phyloP scores from a whole-genome alignment of 202 grass and related monocot species.

The Dendrocalamus latiflorus region DNA sequence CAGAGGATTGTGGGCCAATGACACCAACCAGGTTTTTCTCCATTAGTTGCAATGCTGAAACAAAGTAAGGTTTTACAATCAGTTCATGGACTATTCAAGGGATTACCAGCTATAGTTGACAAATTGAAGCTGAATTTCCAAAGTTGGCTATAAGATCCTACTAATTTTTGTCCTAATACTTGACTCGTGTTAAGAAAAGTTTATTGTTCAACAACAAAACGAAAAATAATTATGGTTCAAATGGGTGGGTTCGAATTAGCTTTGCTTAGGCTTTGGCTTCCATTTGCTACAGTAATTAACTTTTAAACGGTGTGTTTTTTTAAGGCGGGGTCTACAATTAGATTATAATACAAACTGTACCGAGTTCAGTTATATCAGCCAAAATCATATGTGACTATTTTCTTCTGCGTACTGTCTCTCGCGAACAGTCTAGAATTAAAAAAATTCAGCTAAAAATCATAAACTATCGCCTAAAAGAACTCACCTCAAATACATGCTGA shows the following conservation, averaged over 20 bases:
- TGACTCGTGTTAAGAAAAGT: not conserved
- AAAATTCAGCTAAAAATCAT: too few relatives aligned
- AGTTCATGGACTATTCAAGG: constrained; percentile 20
- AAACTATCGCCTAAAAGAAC: too few relatives aligned
- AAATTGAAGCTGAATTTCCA: constrained; percentile 4
- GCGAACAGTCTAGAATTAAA: too few relatives aligned
- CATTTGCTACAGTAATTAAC: too few relatives aligned
- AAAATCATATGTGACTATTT: too few relatives aligned
- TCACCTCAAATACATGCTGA: not conserved
- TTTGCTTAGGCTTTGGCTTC: too few relatives aligned
- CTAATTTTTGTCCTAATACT: not conserved
- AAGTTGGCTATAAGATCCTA: not conserved
- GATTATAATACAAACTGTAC: too few relatives aligned
- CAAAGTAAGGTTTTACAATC: constrained; percentile 32
- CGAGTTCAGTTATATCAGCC: too few relatives aligned
- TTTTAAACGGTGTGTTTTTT: too few relatives aligned
- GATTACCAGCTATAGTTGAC: not conserved
- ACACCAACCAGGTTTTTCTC: constrained; percentile 71
- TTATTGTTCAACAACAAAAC: not conserved
- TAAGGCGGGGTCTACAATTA: too few relatives aligned
- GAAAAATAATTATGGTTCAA: constrained; percentile 2
- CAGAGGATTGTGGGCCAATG: constrained; percentile 86
- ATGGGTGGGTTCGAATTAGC: not conserved
- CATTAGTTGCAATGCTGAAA: constrained; percentile 73
- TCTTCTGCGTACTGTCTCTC: too few relatives aligned